Evolutionary conservation across 192 early-diverging fungal genomes (phyloP).

Genomic region (Dispira parvispora): DNA sequence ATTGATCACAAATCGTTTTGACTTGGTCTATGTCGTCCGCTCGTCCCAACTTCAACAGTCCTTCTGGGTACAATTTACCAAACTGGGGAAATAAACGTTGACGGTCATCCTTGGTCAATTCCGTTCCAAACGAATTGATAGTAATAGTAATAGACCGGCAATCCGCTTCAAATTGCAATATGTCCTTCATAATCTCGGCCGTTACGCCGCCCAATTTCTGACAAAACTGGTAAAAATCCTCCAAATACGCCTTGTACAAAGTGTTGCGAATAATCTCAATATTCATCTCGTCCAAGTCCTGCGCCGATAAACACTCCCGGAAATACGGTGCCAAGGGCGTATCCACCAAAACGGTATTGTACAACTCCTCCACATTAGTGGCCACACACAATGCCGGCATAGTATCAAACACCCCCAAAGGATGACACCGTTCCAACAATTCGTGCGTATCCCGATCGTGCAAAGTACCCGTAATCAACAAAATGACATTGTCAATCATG

Average conservation of each 20-base stretch:
- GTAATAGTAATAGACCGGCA: conserved; percentile 97
- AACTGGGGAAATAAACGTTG: conserved; percentile 81
- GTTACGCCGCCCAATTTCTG: conserved; percentile 65
- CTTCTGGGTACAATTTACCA: conserved; percentile 88
- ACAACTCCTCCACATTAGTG: conserved; percentile 87
- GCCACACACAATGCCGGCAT: conserved; percentile 98
- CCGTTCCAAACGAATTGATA: conserved; percentile 97
- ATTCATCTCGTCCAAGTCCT: conserved; percentile 98
- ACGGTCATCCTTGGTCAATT: conserved; percentile 92
- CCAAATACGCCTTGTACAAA: conserved; percentile 94
- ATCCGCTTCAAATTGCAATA: conserved; percentile 96
- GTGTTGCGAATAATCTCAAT: conserved; percentile 99
- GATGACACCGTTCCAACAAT: conserved; percentile 91
- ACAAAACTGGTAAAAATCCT: conserved; percentile 93
- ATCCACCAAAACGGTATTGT: conserved; percentile 91
- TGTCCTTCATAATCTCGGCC: conserved; percentile 81
- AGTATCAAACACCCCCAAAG: conserved; percentile 92
- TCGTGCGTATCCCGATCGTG: conserved; percentile 98
- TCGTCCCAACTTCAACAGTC: conserved; percentile 57
- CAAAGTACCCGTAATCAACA: conserved; percentile 93
- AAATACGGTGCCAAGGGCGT: conserved; percentile 98
- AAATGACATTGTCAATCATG: conserved; percentile 99
- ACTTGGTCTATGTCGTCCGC: conserved; percentile 95
- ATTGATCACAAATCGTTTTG: conserved; percentile 61
- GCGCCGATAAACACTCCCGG: conserved; percentile 86